phyloP scores from a whole-genome alignment of 148 eudicot species.

The Spergularia bocconei region DNA sequence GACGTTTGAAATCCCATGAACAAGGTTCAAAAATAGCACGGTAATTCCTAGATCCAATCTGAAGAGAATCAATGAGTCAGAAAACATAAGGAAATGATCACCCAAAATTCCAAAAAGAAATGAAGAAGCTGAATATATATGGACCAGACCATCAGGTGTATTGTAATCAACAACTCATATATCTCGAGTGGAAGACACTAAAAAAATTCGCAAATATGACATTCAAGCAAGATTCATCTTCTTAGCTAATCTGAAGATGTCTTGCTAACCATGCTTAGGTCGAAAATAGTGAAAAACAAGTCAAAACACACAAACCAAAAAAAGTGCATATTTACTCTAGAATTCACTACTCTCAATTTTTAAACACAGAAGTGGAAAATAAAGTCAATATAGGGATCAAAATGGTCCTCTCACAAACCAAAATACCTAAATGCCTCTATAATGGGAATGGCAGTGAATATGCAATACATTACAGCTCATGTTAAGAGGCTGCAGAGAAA shows the following conservation, averaged over 20 bases:
- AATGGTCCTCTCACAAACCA: background rate
- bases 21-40: constrained; percentile 4
- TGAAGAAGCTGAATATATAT: background rate
- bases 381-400: background rate
- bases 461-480: background rate
- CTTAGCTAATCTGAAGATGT: no score
- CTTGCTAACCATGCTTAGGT: no score
- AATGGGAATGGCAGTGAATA: background rate
- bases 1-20: no score
- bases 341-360: background rate
- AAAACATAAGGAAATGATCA: background rate
- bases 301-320: background rate
- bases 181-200: background rate
- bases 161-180: background rate
- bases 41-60: background rate
- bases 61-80: background rate
- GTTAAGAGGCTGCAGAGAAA: background rate
- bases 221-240: background rate
- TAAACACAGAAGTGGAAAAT: background rate
- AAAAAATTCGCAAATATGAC: background rate
- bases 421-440: background rate
- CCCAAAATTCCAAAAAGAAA: background rate
- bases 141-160: background rate
- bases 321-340: background rate
- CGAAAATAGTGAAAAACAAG: no score